These are phyloP conservation scores for Cerioporus squamosus DNA, from an alignment of 1,284 basidiomycete species.

Conservation along the genomic window DNA sequence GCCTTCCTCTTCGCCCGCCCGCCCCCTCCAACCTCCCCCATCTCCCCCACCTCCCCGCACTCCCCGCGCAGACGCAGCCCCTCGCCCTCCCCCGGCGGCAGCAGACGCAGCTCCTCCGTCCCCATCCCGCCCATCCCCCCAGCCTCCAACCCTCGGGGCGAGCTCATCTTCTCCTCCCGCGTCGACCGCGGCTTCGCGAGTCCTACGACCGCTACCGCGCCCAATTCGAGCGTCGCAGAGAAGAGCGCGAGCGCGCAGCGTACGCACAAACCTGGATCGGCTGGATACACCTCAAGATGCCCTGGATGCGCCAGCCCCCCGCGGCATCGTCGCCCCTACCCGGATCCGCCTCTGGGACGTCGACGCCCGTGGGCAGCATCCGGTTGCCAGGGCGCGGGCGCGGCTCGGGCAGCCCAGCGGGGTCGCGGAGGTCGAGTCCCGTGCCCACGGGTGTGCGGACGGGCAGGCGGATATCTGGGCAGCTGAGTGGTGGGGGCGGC, in stretches of 20 bases:
- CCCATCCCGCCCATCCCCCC: slow-evolving; percentile 88
- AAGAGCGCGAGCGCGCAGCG: slow-evolving; percentile 60
- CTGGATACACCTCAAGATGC: slow-evolving; percentile 45
- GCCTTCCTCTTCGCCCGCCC: slow-evolving; percentile 66
- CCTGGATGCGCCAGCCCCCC: slow-evolving; percentile 34
- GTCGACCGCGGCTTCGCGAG: slow-evolving; percentile 87
- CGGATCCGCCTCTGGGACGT: slow-evolving; percentile 14
- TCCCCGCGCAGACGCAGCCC: slow-evolving; percentile 39
- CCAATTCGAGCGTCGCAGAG: slow-evolving; percentile 86
- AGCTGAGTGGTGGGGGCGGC: no score
- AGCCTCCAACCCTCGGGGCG: slow-evolving; percentile 88
- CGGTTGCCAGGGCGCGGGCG: slow-evolving; percentile 34
- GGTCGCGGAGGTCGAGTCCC: slow-evolving; percentile 48
- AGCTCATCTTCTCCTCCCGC: slow-evolving; percentile 93
- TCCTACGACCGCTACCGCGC: slow-evolving; percentile 92
- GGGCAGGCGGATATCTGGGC: slow-evolving; percentile 13
- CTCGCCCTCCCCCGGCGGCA: slow-evolving; percentile 43
- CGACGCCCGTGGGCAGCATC: slow-evolving; percentile 27
- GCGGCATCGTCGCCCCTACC: slow-evolving; percentile 14
- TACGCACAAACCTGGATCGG: slow-evolving; percentile 47
- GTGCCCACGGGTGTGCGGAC: slow-evolving; percentile 29
- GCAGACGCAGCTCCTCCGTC: slow-evolving; percentile 39
- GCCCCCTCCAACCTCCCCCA: slow-evolving; percentile 30
- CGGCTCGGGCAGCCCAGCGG: slow-evolving; percentile 40
- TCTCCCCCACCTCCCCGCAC: slow-evolving; percentile 33